Evolutionary conservation across 2,329 filamentous ascomycete genomes (phyloP), one percentile per base, ranked within the genome.

Genomic region (Daldinia sp.): DNA sequence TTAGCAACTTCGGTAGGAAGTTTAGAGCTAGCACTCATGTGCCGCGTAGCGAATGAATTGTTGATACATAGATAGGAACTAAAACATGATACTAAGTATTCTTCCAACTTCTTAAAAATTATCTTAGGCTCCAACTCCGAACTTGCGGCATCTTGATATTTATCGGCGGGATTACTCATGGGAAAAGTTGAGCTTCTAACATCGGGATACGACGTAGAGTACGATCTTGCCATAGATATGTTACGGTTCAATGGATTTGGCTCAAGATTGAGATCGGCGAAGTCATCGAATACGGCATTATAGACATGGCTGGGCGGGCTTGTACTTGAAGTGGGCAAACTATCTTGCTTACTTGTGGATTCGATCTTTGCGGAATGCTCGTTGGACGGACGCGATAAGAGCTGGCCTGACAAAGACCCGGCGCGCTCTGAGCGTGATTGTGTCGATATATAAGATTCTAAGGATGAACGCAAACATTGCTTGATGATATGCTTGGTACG

Each of bases 51-150:
- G 76, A 97, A 97, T 0, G 93, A 94, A 13, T 83, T 84, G 77
- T 96, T 97, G n/a, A 97, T 80, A 70, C 87, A 90, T 59, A 91
- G 86, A 72, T 89, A 89, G 0, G 90, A 89, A 61, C 87, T 86
- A 74, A 97, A 92, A 72, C 87, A 91, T 20, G 81, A 79, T 56
- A 89, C 81, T 44, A 97, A 86, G 75, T 96, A 95, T 68, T 94
- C 91, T 79, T 97, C 93, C 13, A 97, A 78, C 4, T 86, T 85
- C 67, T 88, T 90, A 78, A 97, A 97, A 10, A 95, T 88, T 41
- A 82, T 84, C 74, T 86, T 89, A 2, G 85, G 80, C 3, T 84
- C 84, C 46, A 72, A 65, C 50, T 72, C 60, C 65, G 72, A 50
- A 69, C 69, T 42, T 53, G 70, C 59, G 53, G 62, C 46, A 46